phyloP scores from a whole-genome alignment of 176 grass and related monocot species.

The Oryza longistaminata region DNA sequence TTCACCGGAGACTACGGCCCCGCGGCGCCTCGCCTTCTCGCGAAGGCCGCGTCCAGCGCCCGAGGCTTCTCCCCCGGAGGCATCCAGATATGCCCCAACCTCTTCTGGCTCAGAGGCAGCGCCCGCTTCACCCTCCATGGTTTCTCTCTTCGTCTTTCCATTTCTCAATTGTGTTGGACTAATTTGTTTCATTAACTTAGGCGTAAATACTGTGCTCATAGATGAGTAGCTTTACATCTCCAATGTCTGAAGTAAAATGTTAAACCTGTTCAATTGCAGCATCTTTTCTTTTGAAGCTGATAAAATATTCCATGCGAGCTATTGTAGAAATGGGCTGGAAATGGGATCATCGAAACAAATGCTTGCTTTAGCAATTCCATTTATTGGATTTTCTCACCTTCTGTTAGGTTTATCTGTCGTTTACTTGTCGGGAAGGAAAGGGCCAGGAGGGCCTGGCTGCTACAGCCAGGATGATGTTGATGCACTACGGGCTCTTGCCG shows the following conservation, averaged over 20 bases:
- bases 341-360: neutral
- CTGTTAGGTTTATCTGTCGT: constrained; percentile 69
- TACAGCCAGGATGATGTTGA: constrained; percentile 87
- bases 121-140: constrained; percentile 76
- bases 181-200: constrained; percentile 1
- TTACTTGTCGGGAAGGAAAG: constrained; percentile 70
- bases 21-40: constrained; percentile 56
- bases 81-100: constrained; percentile 77
- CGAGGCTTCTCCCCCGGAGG: constrained; percentile 59
- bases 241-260: neutral
- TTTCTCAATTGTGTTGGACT: neutral
- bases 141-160: neutral
- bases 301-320: neutral
- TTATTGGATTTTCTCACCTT: neutral
- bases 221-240: neutral
- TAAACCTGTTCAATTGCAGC: neutral
- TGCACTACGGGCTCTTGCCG: constrained; percentile 76
- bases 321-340: neutral
- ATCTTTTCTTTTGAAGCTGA: neutral
- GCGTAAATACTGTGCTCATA: neutral
- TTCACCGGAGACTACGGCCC: constrained; percentile 89
- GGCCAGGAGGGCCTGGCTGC: constrained; percentile 45
- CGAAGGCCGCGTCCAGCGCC: constrained; percentile 39
- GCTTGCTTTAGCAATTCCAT: neutral
- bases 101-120: constrained; percentile 93